Percentiles rank a stretch among this genome's conserved stretches.
Evolutionary conservation across 345 rosid species (phyloP).

Genomic region (Turritis glabra): DNA sequence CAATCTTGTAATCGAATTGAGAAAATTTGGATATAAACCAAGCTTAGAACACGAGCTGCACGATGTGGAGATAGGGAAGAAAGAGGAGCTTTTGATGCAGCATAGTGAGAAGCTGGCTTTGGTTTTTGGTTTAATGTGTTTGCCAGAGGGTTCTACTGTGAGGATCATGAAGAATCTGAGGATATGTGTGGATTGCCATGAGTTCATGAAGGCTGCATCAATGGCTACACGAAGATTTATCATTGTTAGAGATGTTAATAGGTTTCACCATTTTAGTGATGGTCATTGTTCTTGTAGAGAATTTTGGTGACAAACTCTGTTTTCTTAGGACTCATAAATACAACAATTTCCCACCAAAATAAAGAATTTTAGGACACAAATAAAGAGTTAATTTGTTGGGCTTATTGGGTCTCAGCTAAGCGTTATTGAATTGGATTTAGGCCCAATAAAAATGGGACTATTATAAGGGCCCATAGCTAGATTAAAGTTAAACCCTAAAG

Average conservation of each 20-base stretch:
- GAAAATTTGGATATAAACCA: conserved; percentile 52
- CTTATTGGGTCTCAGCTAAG: background rate
- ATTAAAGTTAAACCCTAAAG: conserved; percentile 20
- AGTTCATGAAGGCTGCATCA: conserved; percentile 68
- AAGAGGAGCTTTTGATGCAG: conserved; percentile 60
- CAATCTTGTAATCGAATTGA: conserved; percentile 50
- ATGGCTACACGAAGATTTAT: conserved; percentile 51
- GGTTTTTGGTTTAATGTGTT: conserved; percentile 56
- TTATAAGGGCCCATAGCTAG: background rate
- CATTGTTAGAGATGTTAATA: conserved; percentile 64
- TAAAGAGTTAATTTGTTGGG: background rate
- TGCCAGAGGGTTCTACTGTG: conserved; percentile 46
- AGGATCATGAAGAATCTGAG: conserved; percentile 76
- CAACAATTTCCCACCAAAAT: background rate
- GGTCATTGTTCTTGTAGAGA: conserved; percentile 71
- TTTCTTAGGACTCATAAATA: background rate
- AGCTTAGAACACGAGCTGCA: conserved; percentile 55
- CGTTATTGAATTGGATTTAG: background rate
- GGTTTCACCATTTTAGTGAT: conserved; percentile 69
- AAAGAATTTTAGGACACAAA: no score
- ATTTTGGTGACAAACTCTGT: conserved; percentile 54
- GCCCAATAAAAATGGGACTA: background rate
- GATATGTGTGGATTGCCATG: conserved; percentile 83
- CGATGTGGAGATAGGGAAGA: conserved; percentile 54
- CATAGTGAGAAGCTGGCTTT: conserved; percentile 80